These are phyloP conservation scores for Colletotrichum spaethianum DNA, from an alignment of 2,329 filamentous ascomycete genomes.

Conservation along the genomic window DNA sequence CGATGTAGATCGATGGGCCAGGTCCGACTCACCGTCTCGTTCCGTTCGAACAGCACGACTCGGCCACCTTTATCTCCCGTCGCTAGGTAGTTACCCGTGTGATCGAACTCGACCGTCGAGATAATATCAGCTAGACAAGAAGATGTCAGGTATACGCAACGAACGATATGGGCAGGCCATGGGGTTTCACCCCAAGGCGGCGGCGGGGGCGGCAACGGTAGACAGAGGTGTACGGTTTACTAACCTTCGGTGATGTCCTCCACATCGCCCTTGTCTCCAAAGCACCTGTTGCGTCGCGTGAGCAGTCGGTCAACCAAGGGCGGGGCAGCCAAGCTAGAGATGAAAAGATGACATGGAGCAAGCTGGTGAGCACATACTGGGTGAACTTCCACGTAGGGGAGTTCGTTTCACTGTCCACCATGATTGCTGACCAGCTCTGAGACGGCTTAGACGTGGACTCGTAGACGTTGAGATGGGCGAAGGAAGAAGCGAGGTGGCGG, in stretches of 20 bases:
- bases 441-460: conserved; percentile 1
- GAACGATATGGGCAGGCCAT: neutral
- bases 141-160: conserved; percentile 45
- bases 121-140: conserved; percentile 82
- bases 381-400: conserved; percentile 99
- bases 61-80: conserved; percentile 92
- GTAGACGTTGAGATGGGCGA: conserved; percentile 13
- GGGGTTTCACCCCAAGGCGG: neutral
- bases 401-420: conserved; percentile 96
- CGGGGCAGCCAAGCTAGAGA: conserved; percentile 9
- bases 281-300: conserved; percentile 77
- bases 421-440: conserved; percentile 66
- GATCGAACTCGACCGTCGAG: conserved; percentile 91
- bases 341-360: conserved; percentile 7
- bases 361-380: conserved; percentile 77
- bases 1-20: conserved; percentile 2
- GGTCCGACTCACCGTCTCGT: conserved; percentile 85
- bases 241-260: conserved; percentile 98
- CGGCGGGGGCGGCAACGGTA: neutral
- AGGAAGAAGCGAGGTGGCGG: conserved; percentile 25
- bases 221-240: conserved; percentile 40
- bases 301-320: conserved; percentile 43
- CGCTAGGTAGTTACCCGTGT: conserved; percentile 90
- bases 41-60: conserved; percentile 90
- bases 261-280: conserved; percentile 99